Evolutionary conservation across 108 stramenopile genomes (phyloP), one percentile per base, ranked within the genome.

Genomic region (Pseudonitzschia multistriata): DNA sequence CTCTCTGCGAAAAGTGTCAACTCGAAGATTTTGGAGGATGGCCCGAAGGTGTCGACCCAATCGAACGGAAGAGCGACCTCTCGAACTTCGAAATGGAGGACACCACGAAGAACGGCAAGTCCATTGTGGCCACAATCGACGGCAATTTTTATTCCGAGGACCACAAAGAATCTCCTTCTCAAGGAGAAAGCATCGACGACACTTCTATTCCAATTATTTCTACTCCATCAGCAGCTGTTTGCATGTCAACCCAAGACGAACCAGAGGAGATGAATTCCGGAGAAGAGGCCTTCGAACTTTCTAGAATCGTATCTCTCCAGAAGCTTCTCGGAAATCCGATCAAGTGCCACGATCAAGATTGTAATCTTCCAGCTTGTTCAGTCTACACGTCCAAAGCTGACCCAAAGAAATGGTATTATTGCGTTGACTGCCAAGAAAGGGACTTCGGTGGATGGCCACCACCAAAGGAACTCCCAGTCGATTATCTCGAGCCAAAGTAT

Each of bases 361-460:
- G 84, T 31, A 45, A 54, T 13, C 66, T 82, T 2, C 54, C 66
- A 2, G 84, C 87, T 19, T 82, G 77, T 55, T 57, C 69, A 31
- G 50, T 76, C 22, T 88, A 65, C 56, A 66, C 53, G 40, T 79
- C 74, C 13, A 75, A 34, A 30, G 17, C 24, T 10, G 49, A 67
- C n/a, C 57, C 57, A 4, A 79, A 65, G 37, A 56, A 54, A 15
- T 85, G 84, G 84, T 77, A 78, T 60, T 75, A 72, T 35, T 85
- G 84, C 45, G 39, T 85, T 25, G 81, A 85, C 52, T 85, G 84
- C 47, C 79, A 80, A 76, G 73, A 72, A 34, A 56, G 70, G 15
- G 85, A 88, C 31, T 91, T 76, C 74, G 87, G 72, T 40, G 87
- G 90, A 45, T 88, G 83, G 81, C 90, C 90, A 11, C 28, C 57